Evolutionary conservation across 768 basidiomycete species (phyloP).

Genomic region (Termitomyces sp.): DNA sequence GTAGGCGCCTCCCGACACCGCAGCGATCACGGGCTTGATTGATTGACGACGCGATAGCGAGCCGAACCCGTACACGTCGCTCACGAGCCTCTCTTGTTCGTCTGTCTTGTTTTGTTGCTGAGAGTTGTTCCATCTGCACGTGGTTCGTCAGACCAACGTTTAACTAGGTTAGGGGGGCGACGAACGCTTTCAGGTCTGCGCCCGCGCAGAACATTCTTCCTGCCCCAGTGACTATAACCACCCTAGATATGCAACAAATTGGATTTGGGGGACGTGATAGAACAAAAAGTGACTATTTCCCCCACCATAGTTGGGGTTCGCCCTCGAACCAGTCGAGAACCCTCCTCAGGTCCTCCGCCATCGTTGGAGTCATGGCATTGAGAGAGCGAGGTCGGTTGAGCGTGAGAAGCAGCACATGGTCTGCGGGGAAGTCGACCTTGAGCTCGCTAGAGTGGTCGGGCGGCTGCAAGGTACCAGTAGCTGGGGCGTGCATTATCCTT

Average conservation of each 20-base stretch:
- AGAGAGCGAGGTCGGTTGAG: constrained; percentile 63
- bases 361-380: constrained; percentile 67
- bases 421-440: constrained; percentile 29
- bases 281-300: constrained; percentile 4
- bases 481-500: constrained; percentile 12
- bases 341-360: constrained; percentile 44
- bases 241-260: constrained; percentile 36
- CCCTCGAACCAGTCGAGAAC: constrained; percentile 71
- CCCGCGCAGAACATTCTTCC: constrained; percentile 77
- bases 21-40: constrained; percentile 73
- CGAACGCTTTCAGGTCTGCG: constrained; percentile 71
- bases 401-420: constrained; percentile 34
- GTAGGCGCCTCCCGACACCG: constrained; percentile 69
- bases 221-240: constrained; percentile 65
- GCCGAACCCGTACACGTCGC: constrained; percentile 57
- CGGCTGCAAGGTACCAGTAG: constrained; percentile 12
- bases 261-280: background rate
- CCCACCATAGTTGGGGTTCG: constrained; percentile 67
- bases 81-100: constrained; percentile 36
- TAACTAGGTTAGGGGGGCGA: constrained; percentile 10
- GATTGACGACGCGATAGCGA: constrained; percentile 65
- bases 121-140: constrained; percentile 51
- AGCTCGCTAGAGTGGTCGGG: constrained; percentile 30
- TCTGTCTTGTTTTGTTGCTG: constrained; percentile 37
- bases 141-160: background rate